Base-by-base conservation (phyloP, 129 eudicot species). In the Chrysanthemum lavandulifolium region DNA sequence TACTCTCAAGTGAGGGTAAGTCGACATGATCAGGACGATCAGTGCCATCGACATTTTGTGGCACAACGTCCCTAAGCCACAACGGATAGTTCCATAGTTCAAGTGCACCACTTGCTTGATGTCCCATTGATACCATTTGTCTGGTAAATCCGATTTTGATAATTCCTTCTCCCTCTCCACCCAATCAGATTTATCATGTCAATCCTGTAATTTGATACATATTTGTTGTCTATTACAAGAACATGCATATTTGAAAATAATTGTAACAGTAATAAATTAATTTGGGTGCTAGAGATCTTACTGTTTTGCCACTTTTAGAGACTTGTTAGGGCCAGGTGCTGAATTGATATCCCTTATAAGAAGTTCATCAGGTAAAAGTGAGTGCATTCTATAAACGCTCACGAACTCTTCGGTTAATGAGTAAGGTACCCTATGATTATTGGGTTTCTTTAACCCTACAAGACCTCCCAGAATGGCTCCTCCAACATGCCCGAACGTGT, bases 121-220 rank as follows among this genome's bases (percentile, higher is more conserved):
- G 94, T 18, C 94, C 89, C 94, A 87, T 87, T 55, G 94, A 87
- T 48, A 85, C 89, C 84, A 87, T 82, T 66, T 61, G 84, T 72
- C 69, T 85, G 10, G 75, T 58, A 31, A 85, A 80, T 48, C 94
- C 94, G 57, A 80, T 77, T 43, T 64, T 13, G 81, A 68, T 51
- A 87, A 51, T 10, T 73, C 60, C 72, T 80, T 74, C 62, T 77
- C 81, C 54, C 86, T 59, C 61, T 62, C 55, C 33, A 4, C 55
- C 86, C 94, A 72, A 78, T 68, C 75, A 87, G 14, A 27, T 80
- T 69, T 6, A 15, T 27, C 86, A 87, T 79, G 33, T 78, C 78
- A 60, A 87, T 15, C 80, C 89, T 85, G 64, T 43, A 58, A 36
- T 7, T 15, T 36, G 48, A 15, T 15, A 11, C 15, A 40, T 40